These are phyloP conservation scores for Hericium coralloides DNA, from an alignment of 768 basidiomycete species.

Conservation along the genomic window DNA sequence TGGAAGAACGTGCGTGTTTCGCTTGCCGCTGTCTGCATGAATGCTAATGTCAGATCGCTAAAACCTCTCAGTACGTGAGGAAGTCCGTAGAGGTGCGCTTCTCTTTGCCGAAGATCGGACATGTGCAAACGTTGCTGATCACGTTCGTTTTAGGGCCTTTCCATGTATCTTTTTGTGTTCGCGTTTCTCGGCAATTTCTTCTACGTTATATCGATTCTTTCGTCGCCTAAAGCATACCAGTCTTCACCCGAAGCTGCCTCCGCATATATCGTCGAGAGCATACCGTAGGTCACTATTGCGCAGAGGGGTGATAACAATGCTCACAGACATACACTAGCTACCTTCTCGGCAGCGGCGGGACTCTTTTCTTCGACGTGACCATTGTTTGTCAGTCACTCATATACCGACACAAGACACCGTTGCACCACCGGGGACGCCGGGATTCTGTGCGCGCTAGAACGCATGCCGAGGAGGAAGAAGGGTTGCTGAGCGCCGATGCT, in stretches of 20 bases:
- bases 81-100: constrained; percentile 76
- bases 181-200: constrained; percentile 92
- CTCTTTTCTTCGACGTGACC: constrained; percentile 85
- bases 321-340: constrained; percentile 43
- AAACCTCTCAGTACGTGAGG: constrained; percentile 55
- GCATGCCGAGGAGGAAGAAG: constrained; percentile 20
- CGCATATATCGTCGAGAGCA: constrained; percentile 67
- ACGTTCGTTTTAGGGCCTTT: constrained; percentile 56
- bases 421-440: constrained; percentile 4
- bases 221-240: constrained; percentile 52
- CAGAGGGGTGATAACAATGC: not conserved
- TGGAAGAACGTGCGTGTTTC: constrained; percentile 87
- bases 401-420: constrained; percentile 48
- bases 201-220: constrained; percentile 86
- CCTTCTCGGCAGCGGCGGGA: constrained; percentile 86
- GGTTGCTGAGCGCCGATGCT: constrained; percentile 5
- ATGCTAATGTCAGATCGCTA: not conserved
- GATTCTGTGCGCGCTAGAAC: constrained; percentile 10
- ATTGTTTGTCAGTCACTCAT: constrained; percentile 82
- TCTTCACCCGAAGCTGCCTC: constrained; percentile 55
- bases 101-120: not conserved
- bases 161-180: constrained; percentile 86
- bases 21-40: not conserved
- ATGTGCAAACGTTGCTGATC: not conserved
- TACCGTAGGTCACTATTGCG: constrained; percentile 54